Conservation (phyloP, 2,329 filamentous ascomycete species). For the Penicillium corylophilum region DNA sequence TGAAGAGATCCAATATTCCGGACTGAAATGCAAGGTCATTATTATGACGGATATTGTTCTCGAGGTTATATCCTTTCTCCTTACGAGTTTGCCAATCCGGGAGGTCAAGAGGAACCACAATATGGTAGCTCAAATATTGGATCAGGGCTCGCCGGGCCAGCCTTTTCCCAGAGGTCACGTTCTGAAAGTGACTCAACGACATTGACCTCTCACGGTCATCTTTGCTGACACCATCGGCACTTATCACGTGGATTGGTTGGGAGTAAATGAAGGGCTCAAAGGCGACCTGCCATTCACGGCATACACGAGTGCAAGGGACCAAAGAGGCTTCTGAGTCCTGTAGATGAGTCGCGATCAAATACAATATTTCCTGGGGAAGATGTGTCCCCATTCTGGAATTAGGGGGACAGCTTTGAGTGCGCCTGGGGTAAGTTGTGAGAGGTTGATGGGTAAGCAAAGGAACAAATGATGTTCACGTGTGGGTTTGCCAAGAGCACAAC, state of each 20-base stretch:
- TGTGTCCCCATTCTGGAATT: neutral
- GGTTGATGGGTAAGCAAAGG: too few relatives aligned
- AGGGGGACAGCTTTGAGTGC: neutral
- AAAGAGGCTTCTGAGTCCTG: neutral
- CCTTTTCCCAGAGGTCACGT: slow-evolving; percentile 5
- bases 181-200: slow-evolving; percentile 8
- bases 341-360: too few relatives aligned
- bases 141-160: slow-evolving; percentile 3
- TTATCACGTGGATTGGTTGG: slow-evolving; percentile 4
- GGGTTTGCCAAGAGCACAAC: too few relatives aligned
- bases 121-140: slow-evolving; percentile 7
- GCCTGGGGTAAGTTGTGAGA: too few relatives aligned
- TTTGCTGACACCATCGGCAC: slow-evolving; percentile 3
- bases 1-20: neutral
- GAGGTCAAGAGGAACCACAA: slow-evolving; percentile 10
- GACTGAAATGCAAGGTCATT: slow-evolving; percentile 13
- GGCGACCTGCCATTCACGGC: slow-evolving; percentile 12
- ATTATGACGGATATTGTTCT: slow-evolving; percentile 8
- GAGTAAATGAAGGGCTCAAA: slow-evolving; percentile 15
- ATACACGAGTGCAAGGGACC: slow-evolving; percentile 9
- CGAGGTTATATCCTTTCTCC: slow-evolving; percentile 1
- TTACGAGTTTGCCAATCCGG: slow-evolving; percentile 7
- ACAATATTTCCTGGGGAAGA: slow-evolving; percentile 1
- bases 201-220: neutral
- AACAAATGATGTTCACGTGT: too few relatives aligned